These are phyloP conservation scores for Macrolepiota dolichaula DNA, from an alignment of 768 basidiomycete genomes.

Conservation along the genomic window DNA sequence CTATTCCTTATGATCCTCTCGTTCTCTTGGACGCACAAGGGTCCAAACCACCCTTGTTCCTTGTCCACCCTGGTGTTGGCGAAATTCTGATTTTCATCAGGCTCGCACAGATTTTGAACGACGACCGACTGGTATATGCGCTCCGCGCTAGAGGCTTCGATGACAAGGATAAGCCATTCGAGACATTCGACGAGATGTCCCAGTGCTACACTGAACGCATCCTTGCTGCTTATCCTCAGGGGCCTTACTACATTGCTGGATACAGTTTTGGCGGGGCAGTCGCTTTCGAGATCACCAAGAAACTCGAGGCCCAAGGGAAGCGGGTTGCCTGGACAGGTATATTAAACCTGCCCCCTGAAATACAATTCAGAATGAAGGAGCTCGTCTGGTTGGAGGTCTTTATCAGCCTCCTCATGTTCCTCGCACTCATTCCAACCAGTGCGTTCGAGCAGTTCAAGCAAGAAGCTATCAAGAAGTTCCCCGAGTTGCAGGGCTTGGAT, in stretches of 20 bases:
- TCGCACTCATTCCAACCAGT: neutral
- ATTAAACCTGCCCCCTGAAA: constrained; percentile 3
- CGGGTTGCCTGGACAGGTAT: constrained; percentile 8
- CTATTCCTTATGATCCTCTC: constrained; percentile 4
- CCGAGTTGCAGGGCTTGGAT: constrained; percentile 4
- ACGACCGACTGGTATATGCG: constrained; percentile 4
- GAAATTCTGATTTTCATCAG: constrained; percentile 7
- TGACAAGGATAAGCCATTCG: constrained; percentile 2
- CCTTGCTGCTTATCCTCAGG: neutral
- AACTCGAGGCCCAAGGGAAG: neutral
- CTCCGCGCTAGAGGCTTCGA: constrained; percentile 9
- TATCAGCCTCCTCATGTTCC: constrained; percentile 6
- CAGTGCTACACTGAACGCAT: neutral
- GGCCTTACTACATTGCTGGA: constrained; percentile 5
- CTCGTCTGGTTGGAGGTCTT: constrained; percentile 9
- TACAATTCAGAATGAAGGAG: constrained; percentile 8
- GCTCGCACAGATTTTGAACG: constrained; percentile 1
- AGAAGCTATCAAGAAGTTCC: neutral
- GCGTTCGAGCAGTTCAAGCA: constrained; percentile 5
- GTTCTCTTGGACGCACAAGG: constrained; percentile 3
- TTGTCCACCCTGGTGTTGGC: constrained; percentile 8
- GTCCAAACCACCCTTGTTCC: constrained; percentile 7
- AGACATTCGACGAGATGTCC: constrained; percentile 2
- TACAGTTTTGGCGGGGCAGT: constrained; percentile 9
- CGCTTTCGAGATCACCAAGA: constrained; percentile 6